phyloP scores from a whole-genome alignment of 2,329 filamentous ascomycete species.

The Xylaria sp. region DNA sequence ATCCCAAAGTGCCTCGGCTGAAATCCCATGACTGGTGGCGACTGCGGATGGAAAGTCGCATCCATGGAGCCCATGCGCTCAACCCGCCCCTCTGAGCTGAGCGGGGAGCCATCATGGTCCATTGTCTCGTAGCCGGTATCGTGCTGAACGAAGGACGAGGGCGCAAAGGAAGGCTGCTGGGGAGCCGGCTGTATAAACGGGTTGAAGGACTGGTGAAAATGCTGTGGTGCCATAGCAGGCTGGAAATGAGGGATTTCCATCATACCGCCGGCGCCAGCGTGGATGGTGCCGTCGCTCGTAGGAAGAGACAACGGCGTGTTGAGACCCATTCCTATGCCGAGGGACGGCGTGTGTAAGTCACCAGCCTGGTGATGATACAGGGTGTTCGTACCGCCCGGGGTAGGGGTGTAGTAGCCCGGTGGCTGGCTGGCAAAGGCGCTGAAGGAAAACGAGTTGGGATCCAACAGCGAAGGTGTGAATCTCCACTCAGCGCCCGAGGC shows the following conservation, averaged over 20 bases:
- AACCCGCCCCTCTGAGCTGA: conserved; percentile 65
- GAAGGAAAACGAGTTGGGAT: conserved; percentile 86
- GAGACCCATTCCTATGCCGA: conserved; percentile 79
- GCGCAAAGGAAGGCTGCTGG: conserved; percentile 72
- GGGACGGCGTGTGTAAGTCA: conserved; percentile 85
- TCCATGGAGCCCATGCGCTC: conserved; percentile 68
- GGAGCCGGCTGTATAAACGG: conserved; percentile 74
- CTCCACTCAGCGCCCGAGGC: conserved; percentile 84
- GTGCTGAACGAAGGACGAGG: conserved; percentile 82
- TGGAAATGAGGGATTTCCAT: conserved; percentile 78
- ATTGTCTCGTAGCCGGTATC: conserved; percentile 84
- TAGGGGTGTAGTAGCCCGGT: conserved; percentile 88
- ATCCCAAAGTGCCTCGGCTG: conserved; percentile 63
- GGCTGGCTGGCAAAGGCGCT: conserved; percentile 81
- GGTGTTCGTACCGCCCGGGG: conserved; percentile 81
- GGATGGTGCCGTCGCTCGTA: conserved; percentile 72
- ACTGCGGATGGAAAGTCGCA: conserved; percentile 69
- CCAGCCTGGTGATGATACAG: conserved; percentile 86
- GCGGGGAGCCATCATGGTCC: conserved; percentile 77
- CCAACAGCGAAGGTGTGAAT: conserved; percentile 89
- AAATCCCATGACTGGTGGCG: conserved; percentile 68
- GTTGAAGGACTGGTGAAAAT: conserved; percentile 74
- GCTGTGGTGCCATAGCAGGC: conserved; percentile 63
- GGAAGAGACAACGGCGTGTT: conserved; percentile 85
- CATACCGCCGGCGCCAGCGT: conserved; percentile 63